Conservation (phyloP, 768 basidiomycete species). For the Mycena vulgaris region DNA sequence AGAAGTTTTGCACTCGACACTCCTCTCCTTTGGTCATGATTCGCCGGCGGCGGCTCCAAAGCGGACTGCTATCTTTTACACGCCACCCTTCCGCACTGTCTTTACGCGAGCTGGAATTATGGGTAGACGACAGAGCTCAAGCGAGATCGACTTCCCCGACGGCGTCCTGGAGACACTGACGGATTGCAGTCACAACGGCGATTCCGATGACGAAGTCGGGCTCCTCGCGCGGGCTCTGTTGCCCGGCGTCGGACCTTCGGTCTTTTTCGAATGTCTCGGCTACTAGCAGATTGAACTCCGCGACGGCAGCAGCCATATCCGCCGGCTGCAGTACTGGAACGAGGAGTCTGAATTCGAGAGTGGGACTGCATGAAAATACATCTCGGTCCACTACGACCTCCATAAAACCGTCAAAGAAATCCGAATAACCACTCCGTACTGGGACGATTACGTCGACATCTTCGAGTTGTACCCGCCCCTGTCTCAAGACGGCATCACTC, state of each 20-base stretch:
- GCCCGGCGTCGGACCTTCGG: too few species aligned
- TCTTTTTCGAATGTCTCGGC: not conserved
- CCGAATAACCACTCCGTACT: not conserved
- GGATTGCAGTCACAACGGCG: too few species aligned
- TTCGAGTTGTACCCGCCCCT: conserved; percentile 1
- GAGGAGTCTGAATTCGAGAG: not conserved
- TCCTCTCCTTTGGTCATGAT: too few species aligned
- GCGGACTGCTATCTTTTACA: too few species aligned
- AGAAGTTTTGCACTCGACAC: not conserved
- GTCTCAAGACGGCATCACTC: not conserved
- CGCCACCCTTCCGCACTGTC: too few species aligned
- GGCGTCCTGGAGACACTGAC: too few species aligned
- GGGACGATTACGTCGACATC: not conserved
- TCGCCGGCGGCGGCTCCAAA: too few species aligned
- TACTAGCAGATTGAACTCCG: not conserved
- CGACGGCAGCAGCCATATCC: not conserved
- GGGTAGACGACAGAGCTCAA: too few species aligned
- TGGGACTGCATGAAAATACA: not conserved
- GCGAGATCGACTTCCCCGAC: too few species aligned
- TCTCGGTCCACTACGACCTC: not conserved
- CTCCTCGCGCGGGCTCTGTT: too few species aligned
- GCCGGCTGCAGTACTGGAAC: not conserved
- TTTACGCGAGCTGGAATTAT: too few species aligned
- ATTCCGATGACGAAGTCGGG: too few species aligned
- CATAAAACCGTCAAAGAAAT: not conserved